These are phyloP conservation scores for Pseudocercospora fijiensis DNA, from an alignment of 2,329 filamentous ascomycete species.

Conservation along the genomic window DNA sequence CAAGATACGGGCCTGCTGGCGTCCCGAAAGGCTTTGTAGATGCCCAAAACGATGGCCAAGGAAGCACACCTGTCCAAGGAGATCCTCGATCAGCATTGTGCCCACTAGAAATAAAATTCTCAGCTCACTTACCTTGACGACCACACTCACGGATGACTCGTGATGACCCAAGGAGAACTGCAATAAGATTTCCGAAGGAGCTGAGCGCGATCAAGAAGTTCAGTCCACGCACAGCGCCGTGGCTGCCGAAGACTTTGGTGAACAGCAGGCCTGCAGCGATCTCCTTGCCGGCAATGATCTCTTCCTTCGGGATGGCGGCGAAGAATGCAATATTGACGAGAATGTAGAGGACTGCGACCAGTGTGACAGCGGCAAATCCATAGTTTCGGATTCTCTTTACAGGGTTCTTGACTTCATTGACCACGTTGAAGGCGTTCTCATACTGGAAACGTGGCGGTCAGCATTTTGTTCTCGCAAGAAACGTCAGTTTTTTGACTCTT, in stretches of 20 bases:
- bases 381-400: slow-evolving; percentile 53
- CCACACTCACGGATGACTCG: slow-evolving; percentile 62
- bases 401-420: slow-evolving; percentile 62
- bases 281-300: slow-evolving; percentile 49
- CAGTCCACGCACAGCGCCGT: slow-evolving; percentile 51
- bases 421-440: slow-evolving; percentile 60
- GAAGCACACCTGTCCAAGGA: slow-evolving; percentile 49
- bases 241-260: slow-evolving; percentile 55
- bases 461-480: background rate
- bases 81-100: background rate
- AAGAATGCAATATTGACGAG: slow-evolving; percentile 63
- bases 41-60: slow-evolving; percentile 62
- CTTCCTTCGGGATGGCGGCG: slow-evolving; percentile 53
- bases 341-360: slow-evolving; percentile 55
- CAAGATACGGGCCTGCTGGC: slow-evolving; percentile 56
- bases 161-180: slow-evolving; percentile 56
- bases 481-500: background rate
- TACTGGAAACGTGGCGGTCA: slow-evolving; percentile 22
- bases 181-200: slow-evolving; percentile 60
- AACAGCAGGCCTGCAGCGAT: slow-evolving; percentile 62
- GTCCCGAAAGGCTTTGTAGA: slow-evolving; percentile 64
- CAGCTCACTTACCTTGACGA: slow-evolving; percentile 44
- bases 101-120: background rate
- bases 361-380: slow-evolving; percentile 35
- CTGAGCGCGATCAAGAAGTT: slow-evolving; percentile 59